phyloP scores from a whole-genome alignment of 1,284 basidiomycete species.

The Ustilago crameri region DNA sequence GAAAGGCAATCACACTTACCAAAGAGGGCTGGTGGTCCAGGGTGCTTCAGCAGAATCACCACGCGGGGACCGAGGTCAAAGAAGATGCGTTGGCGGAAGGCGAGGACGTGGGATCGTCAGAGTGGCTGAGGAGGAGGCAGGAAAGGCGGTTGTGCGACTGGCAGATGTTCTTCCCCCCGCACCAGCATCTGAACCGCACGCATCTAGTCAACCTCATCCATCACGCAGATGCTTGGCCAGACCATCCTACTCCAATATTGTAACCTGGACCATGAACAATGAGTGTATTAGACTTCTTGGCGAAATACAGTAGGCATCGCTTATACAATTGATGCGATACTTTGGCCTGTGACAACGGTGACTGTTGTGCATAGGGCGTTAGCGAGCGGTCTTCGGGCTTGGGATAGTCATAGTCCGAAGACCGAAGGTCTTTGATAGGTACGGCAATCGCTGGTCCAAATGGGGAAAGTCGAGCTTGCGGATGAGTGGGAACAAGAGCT shows the following conservation, averaged over 20 bases:
- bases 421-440: no score
- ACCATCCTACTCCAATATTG: conserved; percentile 22
- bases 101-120: not conserved
- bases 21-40: conserved; percentile 44
- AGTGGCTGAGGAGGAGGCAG: not conserved
- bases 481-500: no score
- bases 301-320: not conserved
- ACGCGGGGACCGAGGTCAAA: no score
- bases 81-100: no score
- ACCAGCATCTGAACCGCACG: conserved; percentile 15
- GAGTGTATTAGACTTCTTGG: no score
- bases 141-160: conserved; percentile 18
- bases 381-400: no score
- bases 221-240: conserved; percentile 38
- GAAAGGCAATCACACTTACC: conserved; percentile 26
- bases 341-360: not conserved
- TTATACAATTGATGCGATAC: not conserved
- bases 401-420: no score
- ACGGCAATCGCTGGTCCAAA: no score
- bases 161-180: conserved; percentile 36
- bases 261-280: not conserved
- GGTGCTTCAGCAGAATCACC: conserved; percentile 31
- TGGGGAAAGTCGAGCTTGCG: no score
- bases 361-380: no score
- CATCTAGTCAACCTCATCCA: conserved; percentile 30